phyloP scores from a whole-genome alignment of 2,329 filamentous ascomycete species.

The Aureobasidium sp. region DNA sequence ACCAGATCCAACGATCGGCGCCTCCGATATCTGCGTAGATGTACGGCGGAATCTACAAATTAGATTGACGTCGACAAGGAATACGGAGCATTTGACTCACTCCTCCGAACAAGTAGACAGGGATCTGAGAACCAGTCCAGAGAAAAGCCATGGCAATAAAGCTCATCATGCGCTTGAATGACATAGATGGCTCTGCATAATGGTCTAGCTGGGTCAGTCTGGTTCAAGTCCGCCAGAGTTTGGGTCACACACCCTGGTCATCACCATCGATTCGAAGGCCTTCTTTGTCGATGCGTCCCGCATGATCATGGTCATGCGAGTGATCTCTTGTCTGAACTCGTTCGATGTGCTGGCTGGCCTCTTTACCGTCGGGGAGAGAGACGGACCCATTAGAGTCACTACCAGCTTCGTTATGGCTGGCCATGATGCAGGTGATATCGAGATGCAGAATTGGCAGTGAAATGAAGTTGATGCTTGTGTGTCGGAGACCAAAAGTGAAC shows the following conservation, averaged over 20 bases:
- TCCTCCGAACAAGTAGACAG: slow-evolving; percentile 41
- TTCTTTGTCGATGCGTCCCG: slow-evolving; percentile 42
- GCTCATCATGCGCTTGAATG: slow-evolving; percentile 46
- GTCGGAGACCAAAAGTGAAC: not conserved
- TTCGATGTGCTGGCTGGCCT: slow-evolving; percentile 26
- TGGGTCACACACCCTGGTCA: slow-evolving; percentile 28
- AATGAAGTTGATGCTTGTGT: not conserved
- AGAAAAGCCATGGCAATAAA: slow-evolving; percentile 54
- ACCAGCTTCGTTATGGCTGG: not conserved
- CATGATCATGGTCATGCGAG: slow-evolving; percentile 31
- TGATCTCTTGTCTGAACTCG: slow-evolving; percentile 34
- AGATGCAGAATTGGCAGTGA: not conserved
- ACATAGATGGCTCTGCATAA: slow-evolving; percentile 37
- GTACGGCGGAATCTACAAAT: slow-evolving; percentile 39
- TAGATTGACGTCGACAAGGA: slow-evolving; percentile 23
- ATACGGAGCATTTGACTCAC: slow-evolving; percentile 20
- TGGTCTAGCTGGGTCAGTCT: slow-evolving; percentile 27
- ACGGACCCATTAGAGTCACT: not conserved
- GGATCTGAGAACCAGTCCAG: slow-evolving; percentile 56
- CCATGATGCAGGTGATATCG: too few relatives aligned
- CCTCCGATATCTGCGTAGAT: slow-evolving; percentile 57
- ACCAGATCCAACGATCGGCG: slow-evolving; percentile 55
- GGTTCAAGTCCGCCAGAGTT: not conserved
- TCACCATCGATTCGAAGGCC: slow-evolving; percentile 42
- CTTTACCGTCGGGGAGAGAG: not conserved